These are phyloP conservation scores for Spinacia oleracea DNA, from an alignment of 179 eudicot species.

Conservation along the genomic window DNA sequence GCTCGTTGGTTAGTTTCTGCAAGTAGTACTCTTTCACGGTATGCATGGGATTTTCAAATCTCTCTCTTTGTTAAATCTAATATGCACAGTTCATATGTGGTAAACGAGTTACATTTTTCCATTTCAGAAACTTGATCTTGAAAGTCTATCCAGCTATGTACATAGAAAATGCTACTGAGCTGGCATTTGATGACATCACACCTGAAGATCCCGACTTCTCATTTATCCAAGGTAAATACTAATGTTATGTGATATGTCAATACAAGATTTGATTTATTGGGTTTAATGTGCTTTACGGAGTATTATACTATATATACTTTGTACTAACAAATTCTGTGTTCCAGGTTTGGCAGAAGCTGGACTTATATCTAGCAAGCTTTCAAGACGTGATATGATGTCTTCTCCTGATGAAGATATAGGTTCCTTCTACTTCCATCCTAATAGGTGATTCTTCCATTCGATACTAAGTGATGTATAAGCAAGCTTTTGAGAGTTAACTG, in stretches of 20 bases:
- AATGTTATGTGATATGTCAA: slow-evolving; percentile 1
- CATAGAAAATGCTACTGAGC: slow-evolving; percentile 86
- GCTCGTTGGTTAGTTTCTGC: slow-evolving; percentile 97
- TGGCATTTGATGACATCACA: slow-evolving; percentile 91
- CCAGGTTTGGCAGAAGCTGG: slow-evolving; percentile 99
- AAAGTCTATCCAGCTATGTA: slow-evolving; percentile 99
- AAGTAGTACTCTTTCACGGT: slow-evolving; percentile 94
- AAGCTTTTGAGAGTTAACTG: background rate
- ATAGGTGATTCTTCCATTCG: slow-evolving; percentile 53
- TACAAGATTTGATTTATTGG: slow-evolving; percentile 14
- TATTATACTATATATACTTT: too few relatives aligned
- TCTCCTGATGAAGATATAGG: slow-evolving; percentile 62
- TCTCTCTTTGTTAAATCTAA: background rate
- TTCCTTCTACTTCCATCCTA: slow-evolving; percentile 72
- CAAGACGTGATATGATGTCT: slow-evolving; percentile 70
- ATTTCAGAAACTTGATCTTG: slow-evolving; percentile 62
- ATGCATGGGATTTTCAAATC: slow-evolving; percentile 16
- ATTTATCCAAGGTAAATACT: slow-evolving; percentile 71
- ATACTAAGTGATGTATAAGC: background rate
- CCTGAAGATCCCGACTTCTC: slow-evolving; percentile 96
- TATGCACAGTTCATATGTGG: slow-evolving; percentile 8
- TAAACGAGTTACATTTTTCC: slow-evolving; percentile 11
- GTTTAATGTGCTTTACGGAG: slow-evolving; percentile 7
- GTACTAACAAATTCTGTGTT: slow-evolving; percentile 22
- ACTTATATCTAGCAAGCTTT: slow-evolving; percentile 94